Evolutionary conservation across 2,329 filamentous ascomycete species (phyloP).

Genomic region (Aureobasidium sp.): DNA sequence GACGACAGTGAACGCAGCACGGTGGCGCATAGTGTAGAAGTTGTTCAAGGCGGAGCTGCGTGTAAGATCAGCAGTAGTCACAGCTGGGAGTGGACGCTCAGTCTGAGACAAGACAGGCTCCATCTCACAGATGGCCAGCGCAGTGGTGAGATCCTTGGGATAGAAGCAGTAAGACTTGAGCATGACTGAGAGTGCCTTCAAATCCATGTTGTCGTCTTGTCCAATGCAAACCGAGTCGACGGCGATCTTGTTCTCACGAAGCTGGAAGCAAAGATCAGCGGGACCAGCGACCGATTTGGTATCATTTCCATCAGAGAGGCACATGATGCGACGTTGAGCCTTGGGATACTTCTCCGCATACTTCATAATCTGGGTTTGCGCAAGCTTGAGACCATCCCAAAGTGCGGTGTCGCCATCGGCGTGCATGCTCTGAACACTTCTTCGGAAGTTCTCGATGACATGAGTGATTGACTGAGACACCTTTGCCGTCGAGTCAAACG

Average conservation of each 20-base stretch:
- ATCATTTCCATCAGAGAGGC: conserved; percentile 29
- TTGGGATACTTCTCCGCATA: conserved; percentile 24
- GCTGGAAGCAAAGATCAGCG: conserved; percentile 18
- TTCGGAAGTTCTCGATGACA: conserved; percentile 30
- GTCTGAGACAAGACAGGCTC: conserved; percentile 28
- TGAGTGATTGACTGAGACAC: conserved; percentile 25
- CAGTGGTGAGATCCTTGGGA: conserved; percentile 26
- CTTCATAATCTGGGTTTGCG: conserved; percentile 24
- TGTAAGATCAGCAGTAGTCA: no score
- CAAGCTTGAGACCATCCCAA: conserved; percentile 29
- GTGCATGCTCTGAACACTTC: conserved; percentile 23
- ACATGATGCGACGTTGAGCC: conserved; percentile 29
- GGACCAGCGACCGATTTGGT: conserved; percentile 22
- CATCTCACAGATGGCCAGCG: conserved; percentile 29
- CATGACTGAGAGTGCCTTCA: conserved; percentile 24
- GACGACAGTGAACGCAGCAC: conserved; percentile 18
- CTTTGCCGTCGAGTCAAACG: conserved; percentile 22
- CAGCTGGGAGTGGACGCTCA: conserved; percentile 24
- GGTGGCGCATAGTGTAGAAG: conserved; percentile 13
- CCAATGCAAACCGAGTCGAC: conserved; percentile 30
- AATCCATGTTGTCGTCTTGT: conserved; percentile 19
- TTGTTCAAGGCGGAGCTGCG: not conserved
- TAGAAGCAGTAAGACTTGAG: conserved; percentile 31
- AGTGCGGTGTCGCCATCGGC: conserved; percentile 27
- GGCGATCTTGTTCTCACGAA: conserved; percentile 22